These are phyloP conservation scores for Volvox carteri DNA, from an alignment of 163 green algal genomes.

Conservation along the genomic window DNA sequence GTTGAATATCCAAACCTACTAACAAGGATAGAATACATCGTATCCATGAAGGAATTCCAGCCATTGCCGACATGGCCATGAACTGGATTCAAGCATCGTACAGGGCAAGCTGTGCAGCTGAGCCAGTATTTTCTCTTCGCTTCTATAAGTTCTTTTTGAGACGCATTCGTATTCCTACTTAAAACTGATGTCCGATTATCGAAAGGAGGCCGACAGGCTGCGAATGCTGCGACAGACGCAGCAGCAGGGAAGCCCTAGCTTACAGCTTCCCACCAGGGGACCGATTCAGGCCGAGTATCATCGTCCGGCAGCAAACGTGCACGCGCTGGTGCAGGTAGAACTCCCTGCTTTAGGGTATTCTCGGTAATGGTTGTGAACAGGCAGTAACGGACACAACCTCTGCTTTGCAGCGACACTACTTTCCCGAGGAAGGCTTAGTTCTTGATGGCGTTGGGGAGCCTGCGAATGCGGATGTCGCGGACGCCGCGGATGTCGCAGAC, in stretches of 20 bases:
- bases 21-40: neutral
- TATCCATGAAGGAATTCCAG: too few relatives aligned
- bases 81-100: neutral
- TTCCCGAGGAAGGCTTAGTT: constrained; percentile 30
- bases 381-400: neutral
- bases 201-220: neutral
- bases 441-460: constrained; percentile 31
- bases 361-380: neutral
- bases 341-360: neutral
- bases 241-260: neutral
- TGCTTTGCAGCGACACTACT: constrained; percentile 25
- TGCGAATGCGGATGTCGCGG: neutral
- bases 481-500: neutral
- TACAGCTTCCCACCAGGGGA: neutral
- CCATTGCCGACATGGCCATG: neutral
- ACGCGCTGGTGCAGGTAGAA: constrained; percentile 34
- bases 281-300: constrained; percentile 30
- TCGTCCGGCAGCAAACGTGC: neutral
- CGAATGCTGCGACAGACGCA: neutral
- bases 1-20: neutral
- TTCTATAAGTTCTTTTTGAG: neutral
- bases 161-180: neutral
- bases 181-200: constrained; percentile 6
- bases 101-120: neutral
- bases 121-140: neutral